A percentile compares a stretch with the other conserved stretches of the same genome.
These are phyloP conservation scores for Avena atlantica DNA, from an alignment of 176 grass and related monocot genomes.

Conservation along the genomic window DNA sequence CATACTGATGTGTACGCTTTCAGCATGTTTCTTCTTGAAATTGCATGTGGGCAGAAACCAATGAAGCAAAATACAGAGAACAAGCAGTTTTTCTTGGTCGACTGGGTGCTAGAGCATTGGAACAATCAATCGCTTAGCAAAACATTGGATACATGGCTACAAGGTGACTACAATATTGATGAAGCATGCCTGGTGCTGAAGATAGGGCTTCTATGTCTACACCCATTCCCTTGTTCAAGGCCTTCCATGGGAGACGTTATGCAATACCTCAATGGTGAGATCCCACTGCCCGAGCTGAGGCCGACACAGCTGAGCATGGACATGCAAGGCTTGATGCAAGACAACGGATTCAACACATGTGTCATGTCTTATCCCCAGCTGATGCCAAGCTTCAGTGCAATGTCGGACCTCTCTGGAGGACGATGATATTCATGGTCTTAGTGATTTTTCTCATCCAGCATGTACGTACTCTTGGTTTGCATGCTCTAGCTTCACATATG, in stretches of 20 bases:
- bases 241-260: neutral
- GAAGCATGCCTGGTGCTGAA: neutral
- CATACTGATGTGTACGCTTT: neutral
- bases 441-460: neutral
- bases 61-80: neutral
- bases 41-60: neutral
- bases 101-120: slow-evolving; percentile 13
- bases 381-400: neutral
- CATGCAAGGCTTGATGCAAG: slow-evolving; percentile 8
- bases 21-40: slow-evolving; percentile 13
- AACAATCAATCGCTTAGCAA: neutral
- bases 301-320: neutral
- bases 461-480: neutral
- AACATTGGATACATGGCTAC: neutral
- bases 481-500: neutral
- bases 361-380: slow-evolving; percentile 26
- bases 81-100: neutral
- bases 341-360: neutral
- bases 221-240: slow-evolving; percentile 11
- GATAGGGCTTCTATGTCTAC: slow-evolving; percentile 2
- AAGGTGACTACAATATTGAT: neutral
- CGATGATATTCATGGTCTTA: neutral
- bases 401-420: slow-evolving; percentile 15
- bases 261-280: slow-evolving; percentile 16
- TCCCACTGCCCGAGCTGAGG: neutral